Evolutionary conservation across 2,329 filamentous ascomycete species (phyloP).

Genomic region (Venturia oleaginea): DNA sequence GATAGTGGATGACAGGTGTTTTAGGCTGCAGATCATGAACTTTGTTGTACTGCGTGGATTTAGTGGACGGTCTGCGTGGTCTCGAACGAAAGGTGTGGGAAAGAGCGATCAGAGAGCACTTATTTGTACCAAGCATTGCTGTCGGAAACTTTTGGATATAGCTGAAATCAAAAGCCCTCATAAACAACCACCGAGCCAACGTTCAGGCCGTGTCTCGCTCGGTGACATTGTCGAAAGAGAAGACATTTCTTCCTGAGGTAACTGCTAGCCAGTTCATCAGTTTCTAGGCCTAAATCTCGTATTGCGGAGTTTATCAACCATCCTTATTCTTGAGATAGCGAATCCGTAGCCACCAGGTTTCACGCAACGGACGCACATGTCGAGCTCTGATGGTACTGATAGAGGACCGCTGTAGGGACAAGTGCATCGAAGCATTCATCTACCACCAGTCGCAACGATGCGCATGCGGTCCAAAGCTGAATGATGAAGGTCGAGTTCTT

Average conservation of each 20-base stretch:
- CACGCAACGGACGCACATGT: not conserved
- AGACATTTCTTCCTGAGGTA: no score
- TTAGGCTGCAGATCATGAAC: no score
- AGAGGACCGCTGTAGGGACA: no score
- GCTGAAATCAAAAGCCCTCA: not conserved
- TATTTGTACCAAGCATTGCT: not conserved
- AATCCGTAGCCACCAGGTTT: not conserved
- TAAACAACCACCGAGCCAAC: not conserved
- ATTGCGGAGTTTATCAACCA: not conserved
- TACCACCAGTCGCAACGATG: no score
- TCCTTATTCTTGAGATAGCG: not conserved
- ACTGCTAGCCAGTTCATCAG: not conserved
- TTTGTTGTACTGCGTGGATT: no score
- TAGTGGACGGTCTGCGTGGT: not conserved
- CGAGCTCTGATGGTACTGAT: not conserved
- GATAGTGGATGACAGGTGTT: no score
- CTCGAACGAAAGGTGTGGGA: not conserved
- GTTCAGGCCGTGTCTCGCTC: no score
- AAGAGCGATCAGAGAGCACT: not conserved
- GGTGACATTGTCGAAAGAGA: no score
- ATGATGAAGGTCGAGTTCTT: not conserved
- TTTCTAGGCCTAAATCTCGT: not conserved
- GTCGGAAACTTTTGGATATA: not conserved
- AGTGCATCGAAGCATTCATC: no score
- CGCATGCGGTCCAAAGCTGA: not conserved